phyloP scores from a whole-genome alignment of 306 rosid species.

The Macrotyloma uniflorum region DNA sequence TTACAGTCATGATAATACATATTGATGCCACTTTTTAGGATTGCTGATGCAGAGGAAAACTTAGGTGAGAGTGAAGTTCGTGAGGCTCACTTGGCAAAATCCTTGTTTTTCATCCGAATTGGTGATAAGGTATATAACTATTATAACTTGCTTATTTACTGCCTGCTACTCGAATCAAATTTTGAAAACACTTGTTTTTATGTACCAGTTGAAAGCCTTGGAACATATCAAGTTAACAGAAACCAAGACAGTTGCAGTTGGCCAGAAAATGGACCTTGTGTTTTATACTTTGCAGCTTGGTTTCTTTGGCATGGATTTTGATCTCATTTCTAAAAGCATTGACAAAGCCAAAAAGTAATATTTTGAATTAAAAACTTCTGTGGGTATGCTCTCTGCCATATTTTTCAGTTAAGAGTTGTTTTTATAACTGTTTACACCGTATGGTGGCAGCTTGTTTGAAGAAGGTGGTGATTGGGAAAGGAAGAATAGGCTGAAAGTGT shows the following conservation, averaged over 20 bases:
- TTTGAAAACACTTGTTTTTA: constrained; percentile 11
- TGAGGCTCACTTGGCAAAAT: constrained; percentile 96
- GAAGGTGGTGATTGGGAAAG: constrained; percentile 99
- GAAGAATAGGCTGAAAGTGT: constrained; percentile 93
- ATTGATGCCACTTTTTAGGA: constrained; percentile 57
- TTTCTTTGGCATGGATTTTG: constrained; percentile 95
- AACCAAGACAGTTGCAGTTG: constrained; percentile 95
- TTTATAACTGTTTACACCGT: constrained; percentile 39
- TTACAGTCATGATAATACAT: constrained; percentile 17
- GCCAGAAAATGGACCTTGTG: constrained; percentile 97
- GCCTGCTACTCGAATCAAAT: constrained; percentile 20
- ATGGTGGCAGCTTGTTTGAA: constrained; percentile 82
- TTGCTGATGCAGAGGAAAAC: constrained; percentile 97
- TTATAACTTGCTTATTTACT: constrained; percentile 16
- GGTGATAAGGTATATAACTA: constrained; percentile 78
- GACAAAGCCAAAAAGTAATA: constrained; percentile 85
- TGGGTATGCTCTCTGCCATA: constrained; percentile 14
- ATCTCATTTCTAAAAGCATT: constrained; percentile 91
- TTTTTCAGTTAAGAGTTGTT: constrained; percentile 13
- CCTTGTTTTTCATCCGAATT: constrained; percentile 83
- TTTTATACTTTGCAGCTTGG: constrained; percentile 91
- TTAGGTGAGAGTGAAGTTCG: constrained; percentile 99
- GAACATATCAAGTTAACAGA: constrained; percentile 95
- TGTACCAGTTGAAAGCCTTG: constrained; percentile 79
- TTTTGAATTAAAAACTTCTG: not conserved